Conservation (phyloP, 768 basidiomycete species). For the Agaricus sinodeliciosus region DNA sequence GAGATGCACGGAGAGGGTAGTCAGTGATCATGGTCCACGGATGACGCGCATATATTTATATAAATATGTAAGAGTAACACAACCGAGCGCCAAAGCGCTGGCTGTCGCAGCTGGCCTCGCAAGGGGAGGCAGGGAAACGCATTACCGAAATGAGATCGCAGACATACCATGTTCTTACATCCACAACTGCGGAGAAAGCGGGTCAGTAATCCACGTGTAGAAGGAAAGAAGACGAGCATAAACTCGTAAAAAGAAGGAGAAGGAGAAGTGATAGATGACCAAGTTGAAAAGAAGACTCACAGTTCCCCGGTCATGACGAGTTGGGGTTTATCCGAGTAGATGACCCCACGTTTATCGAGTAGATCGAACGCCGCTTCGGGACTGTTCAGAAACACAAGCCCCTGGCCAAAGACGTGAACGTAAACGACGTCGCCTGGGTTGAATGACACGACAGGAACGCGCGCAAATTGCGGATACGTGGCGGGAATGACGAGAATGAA, state of each 20-base stretch:
- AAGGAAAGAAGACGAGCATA: background rate
- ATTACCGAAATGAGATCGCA: background rate
- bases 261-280: slow-evolving; percentile 1
- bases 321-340: slow-evolving; percentile 70
- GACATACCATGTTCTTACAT: slow-evolving; percentile 58
- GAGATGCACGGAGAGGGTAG: background rate
- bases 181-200: slow-evolving; percentile 35
- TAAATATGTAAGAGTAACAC: background rate
- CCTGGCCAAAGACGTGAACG: slow-evolving; percentile 58
- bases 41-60: background rate
- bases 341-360: slow-evolving; percentile 61
- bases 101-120: background rate
- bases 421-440: slow-evolving; percentile 55
- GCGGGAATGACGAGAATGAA: background rate
- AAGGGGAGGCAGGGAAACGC: slow-evolving; percentile 2
- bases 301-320: slow-evolving; percentile 68
- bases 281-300: slow-evolving; percentile 30
- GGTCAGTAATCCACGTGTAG: slow-evolving; percentile 11
- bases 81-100: slow-evolving; percentile 5
- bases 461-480: background rate
- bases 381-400: slow-evolving; percentile 62
- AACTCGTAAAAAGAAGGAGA: slow-evolving; percentile 5
- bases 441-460: background rate
- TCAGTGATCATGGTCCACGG: slow-evolving; percentile 1
- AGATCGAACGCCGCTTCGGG: slow-evolving; percentile 54